A percentile compares a stretch with the other conserved stretches of the same genome.
These are phyloP conservation scores for Avena sativa DNA, from an alignment of 176 grass and related monocot species.

Conservation along the genomic window DNA sequence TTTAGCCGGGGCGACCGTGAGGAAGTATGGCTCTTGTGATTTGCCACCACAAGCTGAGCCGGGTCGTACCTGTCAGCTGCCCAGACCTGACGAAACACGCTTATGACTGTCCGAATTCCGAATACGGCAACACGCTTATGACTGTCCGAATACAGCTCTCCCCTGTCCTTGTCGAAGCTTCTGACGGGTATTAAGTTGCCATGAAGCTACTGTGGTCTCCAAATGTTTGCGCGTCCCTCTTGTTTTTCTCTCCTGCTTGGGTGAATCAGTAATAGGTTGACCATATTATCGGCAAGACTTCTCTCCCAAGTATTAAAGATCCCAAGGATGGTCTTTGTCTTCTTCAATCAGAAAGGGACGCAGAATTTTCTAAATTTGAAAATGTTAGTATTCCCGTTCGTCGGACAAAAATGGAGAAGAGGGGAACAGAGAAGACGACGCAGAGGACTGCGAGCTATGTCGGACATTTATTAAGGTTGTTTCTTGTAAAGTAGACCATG, in stretches of 20 bases:
- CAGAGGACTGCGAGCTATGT: too few relatives aligned
- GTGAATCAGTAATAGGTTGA: not conserved
- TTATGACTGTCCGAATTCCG: not conserved
- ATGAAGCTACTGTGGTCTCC: not conserved
- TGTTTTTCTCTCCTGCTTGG: not conserved
- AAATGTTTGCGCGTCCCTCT: not conserved
- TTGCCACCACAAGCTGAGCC: not conserved
- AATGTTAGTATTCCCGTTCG: not conserved
- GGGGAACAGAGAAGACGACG: too few relatives aligned
- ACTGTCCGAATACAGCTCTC: not conserved
- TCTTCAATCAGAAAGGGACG: not conserved
- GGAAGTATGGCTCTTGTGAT: not conserved
- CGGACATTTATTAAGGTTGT: too few relatives aligned
- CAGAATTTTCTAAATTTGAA: not conserved
- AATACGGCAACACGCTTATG: not conserved
- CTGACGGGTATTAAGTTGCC: slow-evolving; percentile 11
- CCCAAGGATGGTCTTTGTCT: not conserved
- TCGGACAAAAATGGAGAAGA: too few relatives aligned
- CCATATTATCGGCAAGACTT: not conserved
- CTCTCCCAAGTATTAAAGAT: not conserved
- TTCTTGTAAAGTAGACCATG: too few relatives aligned
- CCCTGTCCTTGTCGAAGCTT: not conserved
- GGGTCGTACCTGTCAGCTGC: too few relatives aligned
- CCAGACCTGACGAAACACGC: not conserved
- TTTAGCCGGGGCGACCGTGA: not conserved